phyloP scores from a whole-genome alignment of 2,329 filamentous ascomycete species.

The Cladosporium sphaerospermum region DNA sequence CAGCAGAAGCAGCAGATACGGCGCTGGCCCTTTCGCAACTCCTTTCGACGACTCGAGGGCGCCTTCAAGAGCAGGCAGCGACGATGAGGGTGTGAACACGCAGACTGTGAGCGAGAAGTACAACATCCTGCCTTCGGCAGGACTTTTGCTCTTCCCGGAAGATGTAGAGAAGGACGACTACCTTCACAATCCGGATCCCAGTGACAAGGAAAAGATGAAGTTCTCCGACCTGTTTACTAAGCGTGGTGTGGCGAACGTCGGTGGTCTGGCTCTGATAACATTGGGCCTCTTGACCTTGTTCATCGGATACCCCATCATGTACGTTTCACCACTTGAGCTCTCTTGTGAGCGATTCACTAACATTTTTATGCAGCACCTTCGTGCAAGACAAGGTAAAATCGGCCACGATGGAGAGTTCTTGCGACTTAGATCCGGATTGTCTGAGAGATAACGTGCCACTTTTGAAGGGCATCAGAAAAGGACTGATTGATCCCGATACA shows the following conservation, averaged over 20 bases:
- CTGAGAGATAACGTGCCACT: conserved; percentile 35
- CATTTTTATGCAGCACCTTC: conserved; percentile 5
- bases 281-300: conserved; percentile 59
- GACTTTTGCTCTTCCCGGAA: conserved; percentile 61
- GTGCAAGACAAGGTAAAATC: conserved; percentile 9
- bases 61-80: conserved; percentile 55
- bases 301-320: conserved; percentile 65
- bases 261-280: conserved; percentile 54
- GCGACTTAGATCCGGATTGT: conserved; percentile 7
- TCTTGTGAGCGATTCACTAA: not conserved
- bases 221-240: conserved; percentile 58
- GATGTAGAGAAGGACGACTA: conserved; percentile 70
- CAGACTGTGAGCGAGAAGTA: conserved; percentile 70
- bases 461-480: conserved; percentile 42
- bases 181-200: conserved; percentile 63
- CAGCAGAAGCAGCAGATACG: conserved; percentile 48
- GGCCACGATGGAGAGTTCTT: conserved; percentile 41
- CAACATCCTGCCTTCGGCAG: conserved; percentile 63
- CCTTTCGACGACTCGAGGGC: conserved; percentile 57
- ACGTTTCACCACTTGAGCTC: conserved; percentile 18
- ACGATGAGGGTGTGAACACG: conserved; percentile 61
- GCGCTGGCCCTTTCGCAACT: conserved; percentile 39
- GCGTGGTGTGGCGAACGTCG: conserved; percentile 59
- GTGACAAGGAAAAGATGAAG: conserved; percentile 53
- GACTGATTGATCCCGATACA: conserved; percentile 49